These are phyloP conservation scores for Daedalea quercina DNA, from an alignment of 768 basidiomycete species.

Conservation along the genomic window DNA sequence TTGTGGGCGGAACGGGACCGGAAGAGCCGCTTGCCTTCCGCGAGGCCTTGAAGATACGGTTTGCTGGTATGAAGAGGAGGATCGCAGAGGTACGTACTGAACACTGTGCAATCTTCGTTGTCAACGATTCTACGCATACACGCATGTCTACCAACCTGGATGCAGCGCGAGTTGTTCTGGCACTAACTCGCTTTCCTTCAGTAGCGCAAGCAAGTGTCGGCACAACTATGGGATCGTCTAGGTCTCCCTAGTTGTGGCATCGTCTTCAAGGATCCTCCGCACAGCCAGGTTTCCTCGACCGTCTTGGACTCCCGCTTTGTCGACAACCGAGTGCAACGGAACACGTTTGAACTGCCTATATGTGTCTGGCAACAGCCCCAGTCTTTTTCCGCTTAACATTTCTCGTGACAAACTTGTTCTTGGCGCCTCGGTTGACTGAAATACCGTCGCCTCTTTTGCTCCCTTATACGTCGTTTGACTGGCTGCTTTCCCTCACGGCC, in stretches of 20 bases:
- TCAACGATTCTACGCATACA: not conserved
- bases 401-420: too few species aligned
- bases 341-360: too few species aligned
- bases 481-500: too few species aligned
- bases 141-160: not conserved
- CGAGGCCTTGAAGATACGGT: constrained; percentile 3
- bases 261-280: constrained; percentile 15
- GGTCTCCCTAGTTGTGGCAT: constrained; percentile 23
- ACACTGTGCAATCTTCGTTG: too few species aligned
- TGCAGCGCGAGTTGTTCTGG: not conserved
- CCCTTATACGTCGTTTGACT: too few species aligned
- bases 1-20: not conserved
- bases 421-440: too few species aligned
- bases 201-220: constrained; percentile 25
- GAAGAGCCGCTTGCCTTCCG: not conserved
- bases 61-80: constrained; percentile 2
- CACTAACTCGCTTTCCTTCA: constrained; percentile 5
- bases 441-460: too few species aligned
- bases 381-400: too few species aligned
- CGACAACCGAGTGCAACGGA: not conserved
- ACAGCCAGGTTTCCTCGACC: not conserved
- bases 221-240: constrained; percentile 18
- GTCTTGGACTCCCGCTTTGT: not conserved
- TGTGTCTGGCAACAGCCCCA: too few species aligned
- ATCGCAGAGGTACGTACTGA: constrained; percentile 10